Base-by-base conservation (phyloP, 768 basidiomycete species). In the Clavaria fumosa region DNA sequence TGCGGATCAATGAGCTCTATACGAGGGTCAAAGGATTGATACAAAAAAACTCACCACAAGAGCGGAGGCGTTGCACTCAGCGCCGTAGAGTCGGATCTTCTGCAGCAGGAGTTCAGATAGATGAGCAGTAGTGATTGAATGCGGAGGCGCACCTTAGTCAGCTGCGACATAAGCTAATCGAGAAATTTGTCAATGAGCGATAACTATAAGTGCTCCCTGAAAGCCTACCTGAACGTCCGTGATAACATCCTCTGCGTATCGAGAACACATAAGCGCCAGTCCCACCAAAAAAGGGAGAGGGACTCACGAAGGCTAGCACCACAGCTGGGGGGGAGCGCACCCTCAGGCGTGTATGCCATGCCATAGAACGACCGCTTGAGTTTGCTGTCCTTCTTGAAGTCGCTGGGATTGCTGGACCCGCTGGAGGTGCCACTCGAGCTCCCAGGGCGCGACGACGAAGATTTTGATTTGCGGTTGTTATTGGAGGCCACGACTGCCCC, bases 41-140 rank as follows among this genome's bases (percentile, higher is more conserved):
- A 37, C 5, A 19, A 31, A 37, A 23, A 31, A 18, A 62, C 73
- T 24, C 51, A 77, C 73, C 34, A 85, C 78, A 15, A 84, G 63
- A 0, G 77, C 77, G 3, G 76, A 71, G 53, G 82, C 78, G 52
- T 88, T 86, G 53, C 83, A 88, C 55, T 88, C 83, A 23, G 84
- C 74, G 27, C 88, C 88, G 53, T 91, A 93, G 24, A 90, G 62
- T 48, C 83, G 81, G 43, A 88, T 60, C 36, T 72, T 75, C 72
- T 69, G 42, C n/a, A 34, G 2, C 21, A 27, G 18, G 17, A 11
- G 23, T 28, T 62, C 15, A 17, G 4, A 19, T 34, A 43, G 7
- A 28, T 24, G 34, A 7, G 39, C 44, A 17, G 47, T 24, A 19
- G 2, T 33, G 14, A 34, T 39, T 19, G 19, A 30, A n/a, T 14